Conservation (phyloP, 75 land plant genomes). For the Ceratopteris richardii region DNA sequence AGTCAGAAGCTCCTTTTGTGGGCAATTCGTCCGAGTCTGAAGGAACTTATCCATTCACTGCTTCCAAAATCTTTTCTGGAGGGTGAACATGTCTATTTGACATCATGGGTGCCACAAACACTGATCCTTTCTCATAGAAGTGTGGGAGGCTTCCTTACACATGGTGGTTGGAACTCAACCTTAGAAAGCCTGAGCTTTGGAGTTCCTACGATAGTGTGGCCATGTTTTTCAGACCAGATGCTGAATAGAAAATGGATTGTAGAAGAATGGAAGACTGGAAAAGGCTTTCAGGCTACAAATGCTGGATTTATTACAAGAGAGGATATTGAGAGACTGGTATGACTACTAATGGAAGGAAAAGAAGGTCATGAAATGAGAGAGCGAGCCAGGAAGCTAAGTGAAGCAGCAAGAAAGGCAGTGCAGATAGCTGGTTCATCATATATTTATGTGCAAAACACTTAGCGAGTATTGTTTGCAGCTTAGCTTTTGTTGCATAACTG, state of each 20-base stretch:
- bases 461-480: too few relatives aligned
- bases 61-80: conserved; percentile 9
- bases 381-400: neutral
- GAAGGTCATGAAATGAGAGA: conserved; percentile 5
- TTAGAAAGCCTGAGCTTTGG: conserved; percentile 39
- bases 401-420: neutral
- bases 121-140: conserved; percentile 29
- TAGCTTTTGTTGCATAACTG: too few relatives aligned
- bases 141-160: conserved; percentile 4
- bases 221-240: conserved; percentile 42
- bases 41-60: neutral
- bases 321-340: conserved; percentile 24
- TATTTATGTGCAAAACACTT: too few relatives aligned
- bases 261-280: conserved; percentile 35
- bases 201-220: conserved; percentile 41
- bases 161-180: neutral
- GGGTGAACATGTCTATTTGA: conserved; percentile 13
- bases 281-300: too few relatives aligned
- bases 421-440: too few relatives aligned
- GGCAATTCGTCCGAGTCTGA: conserved; percentile 11
- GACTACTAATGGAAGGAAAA: neutral
- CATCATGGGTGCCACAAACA: conserved; percentile 34
- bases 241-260: conserved; percentile 26
- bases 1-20: conserved; percentile 18
- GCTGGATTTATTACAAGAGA: conserved; percentile 27